Percentiles rank a stretch among this genome's conserved stretches.
Conservation (phyloP, 1,139 yeast genomes). For the Pichia sp. region DNA sequence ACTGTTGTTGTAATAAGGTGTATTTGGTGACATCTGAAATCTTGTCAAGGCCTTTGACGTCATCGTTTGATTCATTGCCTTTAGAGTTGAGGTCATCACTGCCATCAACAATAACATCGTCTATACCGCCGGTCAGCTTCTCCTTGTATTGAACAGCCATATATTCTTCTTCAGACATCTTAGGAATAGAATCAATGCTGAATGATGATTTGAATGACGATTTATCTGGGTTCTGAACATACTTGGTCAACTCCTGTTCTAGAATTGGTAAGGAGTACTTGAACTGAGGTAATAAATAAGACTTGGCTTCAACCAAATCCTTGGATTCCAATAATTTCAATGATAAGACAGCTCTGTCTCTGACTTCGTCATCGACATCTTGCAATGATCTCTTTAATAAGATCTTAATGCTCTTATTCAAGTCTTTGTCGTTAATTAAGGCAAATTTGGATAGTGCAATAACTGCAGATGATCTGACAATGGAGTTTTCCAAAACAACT, state of each 20-base stretch:
- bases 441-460: conserved; percentile 91
- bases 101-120: conserved; percentile 29
- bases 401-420: conserved; percentile 66
- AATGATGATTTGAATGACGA: conserved; percentile 61
- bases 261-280: conserved; percentile 70
- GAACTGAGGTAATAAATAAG: conserved; percentile 60
- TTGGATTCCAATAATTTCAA: conserved; percentile 54
- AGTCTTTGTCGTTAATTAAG: conserved; percentile 62
- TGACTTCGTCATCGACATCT: conserved; percentile 93
- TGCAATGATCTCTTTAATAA: conserved; percentile 77
- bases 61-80: conserved; percentile 2
- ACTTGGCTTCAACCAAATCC: conserved; percentile 43
- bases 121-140: conserved; percentile 33
- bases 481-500: conserved; percentile 90
- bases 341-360: conserved; percentile 93
- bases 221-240: conserved; percentile 55
- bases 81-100: conserved; percentile 19
- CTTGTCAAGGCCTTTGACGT: conserved; percentile 27
- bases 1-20: conserved; percentile 50
- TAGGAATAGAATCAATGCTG: conserved; percentile 63
- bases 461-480: conserved; percentile 93
- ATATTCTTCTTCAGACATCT: conserved; percentile 58
- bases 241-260: conserved; percentile 71
- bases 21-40: conserved; percentile 37
- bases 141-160: conserved; percentile 53